These are phyloP conservation scores for Penicillium occitanis DNA, from an alignment of 2,329 filamentous ascomycete species.

Conservation along the genomic window DNA sequence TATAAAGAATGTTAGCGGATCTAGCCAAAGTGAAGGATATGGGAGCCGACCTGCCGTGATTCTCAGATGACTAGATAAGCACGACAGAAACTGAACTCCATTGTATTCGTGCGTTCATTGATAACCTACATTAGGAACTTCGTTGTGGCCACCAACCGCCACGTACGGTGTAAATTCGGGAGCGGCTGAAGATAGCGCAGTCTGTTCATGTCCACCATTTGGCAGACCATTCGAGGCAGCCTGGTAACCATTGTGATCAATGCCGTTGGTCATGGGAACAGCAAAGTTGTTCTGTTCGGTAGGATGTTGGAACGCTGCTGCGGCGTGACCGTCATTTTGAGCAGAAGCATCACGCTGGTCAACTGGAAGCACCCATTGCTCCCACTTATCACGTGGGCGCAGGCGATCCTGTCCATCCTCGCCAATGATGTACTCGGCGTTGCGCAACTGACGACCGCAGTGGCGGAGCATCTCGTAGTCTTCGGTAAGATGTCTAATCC, in stretches of 20 bases:
- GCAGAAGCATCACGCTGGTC: slow-evolving; percentile 71
- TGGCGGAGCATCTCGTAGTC: slow-evolving; percentile 72
- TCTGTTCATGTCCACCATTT: slow-evolving; percentile 45
- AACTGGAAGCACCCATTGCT: slow-evolving; percentile 72
- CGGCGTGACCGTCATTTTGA: slow-evolving; percentile 68
- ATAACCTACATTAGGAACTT: slow-evolving; percentile 39
- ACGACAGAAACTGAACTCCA: slow-evolving; percentile 54
- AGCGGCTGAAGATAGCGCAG: slow-evolving; percentile 61
- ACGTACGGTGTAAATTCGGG: slow-evolving; percentile 60
- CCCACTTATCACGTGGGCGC: slow-evolving; percentile 73
- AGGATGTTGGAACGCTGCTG: slow-evolving; percentile 36
- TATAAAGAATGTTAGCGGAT: slow-evolving; percentile 2
- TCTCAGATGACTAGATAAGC: slow-evolving; percentile 30
- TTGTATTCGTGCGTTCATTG: slow-evolving; percentile 30
- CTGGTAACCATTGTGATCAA: slow-evolving; percentile 24
- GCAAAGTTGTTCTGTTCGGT: slow-evolving; percentile 33
- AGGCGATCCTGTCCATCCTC: slow-evolving; percentile 77
- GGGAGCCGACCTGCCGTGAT: slow-evolving; percentile 18
- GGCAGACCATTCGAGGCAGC: slow-evolving; percentile 28
- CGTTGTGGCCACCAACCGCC: slow-evolving; percentile 31
- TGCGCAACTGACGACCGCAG: slow-evolving; percentile 69
- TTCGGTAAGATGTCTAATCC: slow-evolving; percentile 70
- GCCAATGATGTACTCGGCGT: slow-evolving; percentile 71
- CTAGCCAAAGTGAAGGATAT: background rate
- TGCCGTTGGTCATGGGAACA: slow-evolving; percentile 31